These are phyloP conservation scores for Drosera capensis DNA, from an alignment of 148 eudicot genomes.

Conservation along the genomic window DNA sequence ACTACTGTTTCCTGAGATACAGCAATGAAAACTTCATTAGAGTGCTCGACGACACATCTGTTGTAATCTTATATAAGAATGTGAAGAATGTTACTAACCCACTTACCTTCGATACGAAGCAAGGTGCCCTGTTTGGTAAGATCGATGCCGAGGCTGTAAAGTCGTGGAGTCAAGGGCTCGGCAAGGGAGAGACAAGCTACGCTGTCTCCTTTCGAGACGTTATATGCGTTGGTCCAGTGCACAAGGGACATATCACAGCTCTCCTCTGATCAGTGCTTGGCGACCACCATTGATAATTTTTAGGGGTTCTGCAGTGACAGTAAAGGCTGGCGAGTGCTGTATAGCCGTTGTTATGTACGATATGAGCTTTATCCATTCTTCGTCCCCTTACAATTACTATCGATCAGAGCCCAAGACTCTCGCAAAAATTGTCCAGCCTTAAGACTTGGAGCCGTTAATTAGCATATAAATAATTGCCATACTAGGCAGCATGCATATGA, in stretches of 20 bases:
- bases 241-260: background rate
- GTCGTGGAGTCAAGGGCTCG: background rate
- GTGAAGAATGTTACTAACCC: background rate
- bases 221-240: background rate
- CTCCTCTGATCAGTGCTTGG: background rate
- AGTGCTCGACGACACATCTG: background rate
- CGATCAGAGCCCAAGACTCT: no score
- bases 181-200: background rate
- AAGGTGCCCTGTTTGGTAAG: background rate
- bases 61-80: background rate
- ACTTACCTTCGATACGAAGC: background rate
- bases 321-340: background rate
- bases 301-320: background rate
- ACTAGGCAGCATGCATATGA: no score
- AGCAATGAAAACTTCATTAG: background rate
- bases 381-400: no score
- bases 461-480: no score
- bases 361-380: no score
- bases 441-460: no score
- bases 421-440: no score
- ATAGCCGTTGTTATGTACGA: background rate
- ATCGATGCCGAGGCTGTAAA: background rate
- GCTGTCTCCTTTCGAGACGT: background rate
- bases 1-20: background rate
- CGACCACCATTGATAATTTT: background rate